Evolutionary conservation across 2,329 filamentous ascomycete genomes (phyloP), one percentile per base, ranked within the genome.

Genomic region (Fusarium verticillioides): DNA sequence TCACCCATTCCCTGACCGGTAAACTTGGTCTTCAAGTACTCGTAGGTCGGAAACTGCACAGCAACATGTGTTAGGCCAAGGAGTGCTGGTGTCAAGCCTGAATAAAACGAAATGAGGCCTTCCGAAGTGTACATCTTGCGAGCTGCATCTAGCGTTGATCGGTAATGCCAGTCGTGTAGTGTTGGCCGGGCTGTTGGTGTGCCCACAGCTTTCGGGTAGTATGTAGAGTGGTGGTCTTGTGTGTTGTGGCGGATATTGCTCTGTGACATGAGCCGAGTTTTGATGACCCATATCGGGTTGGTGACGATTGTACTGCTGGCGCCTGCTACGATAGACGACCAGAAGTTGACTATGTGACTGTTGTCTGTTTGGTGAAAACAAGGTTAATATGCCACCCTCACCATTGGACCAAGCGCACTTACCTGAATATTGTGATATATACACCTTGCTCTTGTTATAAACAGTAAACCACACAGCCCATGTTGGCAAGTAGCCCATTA

Each of bases 231-330:
- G 79, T 85, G 85, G 79, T 85, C 79, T 83, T 85, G 75, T 15
- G 61, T 58, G 44, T 59, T 61, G 36, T 73, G 81, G 79, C 71
- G 83, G 80, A 82, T 74, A 83, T 87, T 73, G 88, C 91, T 93
- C 84, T 98, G 96, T 42, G 96, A 97, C 96, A 98, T 98, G 77
- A 99, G 89, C 75, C 96, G 89, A 54, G 96, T 99, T 84, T 99
- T 99, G 85, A 99, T 97, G 42, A 99, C 96, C 96, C 96, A 99
- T 69, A 99, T 99, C 2, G 96, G 96, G 82, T 98, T 99, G 30
- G 96, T 99, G 71, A 92, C 93, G 72, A 98, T 88, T 8, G 96
- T 99, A 75, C 95, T 98, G 84, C 93, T 97, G 69, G 91, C 95
- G 60, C 96, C 96, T 30, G 96, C 96, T 63, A 95, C 89, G 69